Base-by-base conservation (phyloP, 768 basidiomycete genomes). In the Lactifluus pinguis region DNA sequence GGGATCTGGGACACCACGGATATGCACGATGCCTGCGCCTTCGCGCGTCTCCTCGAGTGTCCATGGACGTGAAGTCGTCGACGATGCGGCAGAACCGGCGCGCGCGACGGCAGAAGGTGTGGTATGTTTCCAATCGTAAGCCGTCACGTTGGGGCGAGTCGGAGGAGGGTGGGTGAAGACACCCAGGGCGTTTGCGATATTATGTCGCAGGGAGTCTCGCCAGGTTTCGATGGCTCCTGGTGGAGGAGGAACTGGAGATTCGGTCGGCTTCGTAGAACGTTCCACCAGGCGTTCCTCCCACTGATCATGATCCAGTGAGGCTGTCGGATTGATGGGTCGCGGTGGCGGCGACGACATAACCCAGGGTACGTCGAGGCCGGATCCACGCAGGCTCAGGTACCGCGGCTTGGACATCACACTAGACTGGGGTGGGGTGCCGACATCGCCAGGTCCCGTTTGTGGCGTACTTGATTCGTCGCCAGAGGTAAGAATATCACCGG, bases 401-500 rank as follows among this genome's bases (percentile, higher is more conserved):
- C 73, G 69, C 13, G 75, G 74, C 42, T 64, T 65, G 42, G 64
- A 62, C 17, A 66, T 68, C 3, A 44, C 44, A 29, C 41, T 30
- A 1, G 49, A 57, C 7, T 57, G 60, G 55, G 60, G 57, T 10
- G 65, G 66, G 3, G 67, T 67, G 29, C 69, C 67, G 49, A 62
- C 66, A 17, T 66, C 66, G 39, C 49, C 64, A 48, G 48, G 62
- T 51, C 49, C 68, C 48, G 56, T 70, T 64, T 64, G 68, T 58
- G 64, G 70, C 36, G 44, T 68, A 49, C 61, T 72, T 41, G 63
- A 69, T 61, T 66, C 72, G 61, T 72, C 70, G 62, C 52, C 72
- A 52, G 70, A 73, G 62, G 30, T 71, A 17, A 59, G 68, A 49
- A 73, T 56, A 53, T 83, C 81, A 6, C 78, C 81, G 8, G 80